phyloP scores from a whole-genome alignment of 1,284 basidiomycete genomes.

The Apiotrichum domesticum region DNA sequence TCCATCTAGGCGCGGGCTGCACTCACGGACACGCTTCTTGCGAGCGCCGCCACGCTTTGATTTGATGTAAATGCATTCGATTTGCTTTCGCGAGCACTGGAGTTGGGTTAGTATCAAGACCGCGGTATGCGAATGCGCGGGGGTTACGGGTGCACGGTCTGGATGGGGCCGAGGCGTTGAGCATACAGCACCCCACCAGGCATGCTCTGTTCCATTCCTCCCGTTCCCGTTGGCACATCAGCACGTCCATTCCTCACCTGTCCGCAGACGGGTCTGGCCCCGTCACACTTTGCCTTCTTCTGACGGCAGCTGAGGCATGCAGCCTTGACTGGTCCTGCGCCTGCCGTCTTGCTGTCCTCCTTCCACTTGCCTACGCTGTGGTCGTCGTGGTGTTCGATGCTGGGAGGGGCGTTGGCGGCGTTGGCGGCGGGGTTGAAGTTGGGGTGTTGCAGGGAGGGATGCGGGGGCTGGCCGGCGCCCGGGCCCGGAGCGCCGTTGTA shows the following conservation, averaged over 20 bases:
- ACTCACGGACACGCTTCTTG: constrained; percentile 39
- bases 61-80: constrained; percentile 47
- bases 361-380: constrained; percentile 1
- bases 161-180: too few relatives aligned
- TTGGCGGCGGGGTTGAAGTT: not conserved
- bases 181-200: too few relatives aligned
- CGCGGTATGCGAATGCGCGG: too few relatives aligned
- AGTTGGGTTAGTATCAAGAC: not conserved
- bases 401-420: not conserved
- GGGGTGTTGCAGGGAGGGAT: too few relatives aligned
- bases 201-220: too few relatives aligned
- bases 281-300: constrained; percentile 48
- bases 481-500: too few relatives aligned
- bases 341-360: not conserved
- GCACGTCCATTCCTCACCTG: constrained; percentile 30
- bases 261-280: constrained; percentile 41
- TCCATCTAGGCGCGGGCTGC: not conserved
- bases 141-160: too few relatives aligned
- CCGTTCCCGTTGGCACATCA: too few relatives aligned
- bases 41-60: constrained; percentile 45
- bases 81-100: constrained; percentile 40
- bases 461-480: too few relatives aligned
- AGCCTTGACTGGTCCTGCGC: constrained; percentile 33
- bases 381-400: not conserved
- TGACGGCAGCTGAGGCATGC: constrained; percentile 45